Evolutionary conservation across 371 early-diverging fungal genomes (phyloP).

Genomic region (Mucor saturninus): DNA sequence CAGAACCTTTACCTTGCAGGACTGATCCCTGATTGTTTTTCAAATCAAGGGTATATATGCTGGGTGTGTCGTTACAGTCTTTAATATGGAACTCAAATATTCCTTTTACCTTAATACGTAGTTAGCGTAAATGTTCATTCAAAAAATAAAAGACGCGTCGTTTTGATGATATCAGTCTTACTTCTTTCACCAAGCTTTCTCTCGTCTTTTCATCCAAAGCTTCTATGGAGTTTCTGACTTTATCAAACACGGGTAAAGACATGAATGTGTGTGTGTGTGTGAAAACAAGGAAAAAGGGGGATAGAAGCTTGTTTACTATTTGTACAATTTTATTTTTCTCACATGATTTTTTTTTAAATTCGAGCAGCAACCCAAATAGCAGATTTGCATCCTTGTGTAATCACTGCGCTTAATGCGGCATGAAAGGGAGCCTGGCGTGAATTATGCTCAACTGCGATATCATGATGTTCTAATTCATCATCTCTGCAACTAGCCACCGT

Average conservation of each 20-base stretch:
- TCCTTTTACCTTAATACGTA: slow-evolving; percentile 44
- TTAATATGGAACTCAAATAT: slow-evolving; percentile 84
- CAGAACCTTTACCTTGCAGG: slow-evolving; percentile 60
- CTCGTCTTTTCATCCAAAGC: background rate
- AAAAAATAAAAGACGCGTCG: too few relatives aligned
- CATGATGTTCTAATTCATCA: slow-evolving; percentile 94
- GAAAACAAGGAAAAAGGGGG: background rate
- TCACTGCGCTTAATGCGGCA: slow-evolving; percentile 68
- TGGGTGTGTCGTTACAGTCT: slow-evolving; percentile 49
- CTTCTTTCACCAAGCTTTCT: background rate
- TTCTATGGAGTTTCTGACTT: background rate
- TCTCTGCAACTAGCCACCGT: slow-evolving; percentile 86
- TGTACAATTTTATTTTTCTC: too few relatives aligned
- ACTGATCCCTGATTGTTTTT: slow-evolving; percentile 64
- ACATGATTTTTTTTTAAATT: slow-evolving; percentile 20
- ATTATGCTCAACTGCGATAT: slow-evolving; percentile 89
- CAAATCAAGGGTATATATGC: slow-evolving; percentile 74
- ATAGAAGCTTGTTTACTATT: too few relatives aligned
- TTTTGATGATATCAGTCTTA: background rate
- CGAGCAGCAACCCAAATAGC: slow-evolving; percentile 81
- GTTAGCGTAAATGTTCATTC: too few relatives aligned
- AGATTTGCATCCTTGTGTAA: slow-evolving; percentile 81
- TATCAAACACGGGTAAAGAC: background rate
- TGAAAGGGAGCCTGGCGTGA: slow-evolving; percentile 85
- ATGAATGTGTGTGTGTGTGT: background rate